Conservation (phyloP, 2,329 filamentous ascomycete genomes). For the Penicillium brevicompactum region DNA sequence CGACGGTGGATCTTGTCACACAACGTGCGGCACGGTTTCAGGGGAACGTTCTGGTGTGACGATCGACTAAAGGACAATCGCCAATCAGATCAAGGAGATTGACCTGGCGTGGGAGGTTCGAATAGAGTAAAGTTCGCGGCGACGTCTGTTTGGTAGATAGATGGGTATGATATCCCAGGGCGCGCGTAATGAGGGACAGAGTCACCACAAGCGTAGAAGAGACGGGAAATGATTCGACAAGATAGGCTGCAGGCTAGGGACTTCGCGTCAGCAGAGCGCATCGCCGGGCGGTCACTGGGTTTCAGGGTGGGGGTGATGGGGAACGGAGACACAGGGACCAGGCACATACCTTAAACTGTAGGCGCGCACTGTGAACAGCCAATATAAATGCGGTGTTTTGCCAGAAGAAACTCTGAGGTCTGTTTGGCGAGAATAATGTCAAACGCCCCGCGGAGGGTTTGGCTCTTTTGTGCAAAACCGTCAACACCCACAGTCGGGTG, state of each 20-base stretch:
- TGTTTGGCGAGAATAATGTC: slow-evolving; percentile 27
- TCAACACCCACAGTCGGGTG: slow-evolving; percentile 34
- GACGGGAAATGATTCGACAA: slow-evolving; percentile 45
- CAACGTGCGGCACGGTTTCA: slow-evolving; percentile 23
- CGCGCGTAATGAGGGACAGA: slow-evolving; percentile 28
- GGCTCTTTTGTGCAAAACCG: slow-evolving; percentile 36
- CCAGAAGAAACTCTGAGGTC: slow-evolving; percentile 19
- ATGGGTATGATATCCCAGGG: slow-evolving; percentile 25
- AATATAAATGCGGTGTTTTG: slow-evolving; percentile 10
- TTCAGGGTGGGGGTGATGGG: slow-evolving; percentile 27
- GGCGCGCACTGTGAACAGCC: slow-evolving; percentile 11
- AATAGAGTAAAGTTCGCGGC: slow-evolving; percentile 26
- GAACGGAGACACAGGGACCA: slow-evolving; percentile 23
- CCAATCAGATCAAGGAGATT: slow-evolving; percentile 24
- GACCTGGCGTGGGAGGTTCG: slow-evolving; percentile 12
- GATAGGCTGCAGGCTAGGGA: slow-evolving; percentile 41
- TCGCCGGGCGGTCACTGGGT: slow-evolving; percentile 46
- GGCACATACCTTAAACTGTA: slow-evolving; percentile 36
- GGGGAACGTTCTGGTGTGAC: slow-evolving; percentile 8
- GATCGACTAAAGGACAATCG: slow-evolving; percentile 7
- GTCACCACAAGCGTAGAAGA: slow-evolving; percentile 26
- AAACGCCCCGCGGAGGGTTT: slow-evolving; percentile 30
- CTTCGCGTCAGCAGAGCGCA: slow-evolving; percentile 49
- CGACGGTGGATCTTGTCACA: slow-evolving; percentile 31
- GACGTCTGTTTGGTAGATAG: slow-evolving; percentile 26